Percentiles rank a stretch among this genome's conserved stretches.
These are phyloP conservation scores for Fraxinus angustifolia DNA, from an alignment of 305 asterid species.

Conservation along the genomic window DNA sequence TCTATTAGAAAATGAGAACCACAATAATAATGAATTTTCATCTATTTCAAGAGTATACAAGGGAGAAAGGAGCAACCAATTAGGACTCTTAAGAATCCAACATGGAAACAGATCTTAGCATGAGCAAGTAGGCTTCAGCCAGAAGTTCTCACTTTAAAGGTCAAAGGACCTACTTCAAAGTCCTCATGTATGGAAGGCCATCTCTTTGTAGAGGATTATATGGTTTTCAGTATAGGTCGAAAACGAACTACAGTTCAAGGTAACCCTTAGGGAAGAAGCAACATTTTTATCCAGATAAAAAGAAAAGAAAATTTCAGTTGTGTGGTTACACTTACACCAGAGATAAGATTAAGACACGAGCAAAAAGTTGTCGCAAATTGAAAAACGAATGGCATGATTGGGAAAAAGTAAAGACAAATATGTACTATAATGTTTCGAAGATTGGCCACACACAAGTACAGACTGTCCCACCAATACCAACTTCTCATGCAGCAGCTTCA, in stretches of 20 bases:
- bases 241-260: background rate
- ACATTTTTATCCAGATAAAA: background rate
- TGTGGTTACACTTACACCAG: background rate
- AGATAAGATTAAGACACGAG: background rate
- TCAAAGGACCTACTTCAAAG: background rate
- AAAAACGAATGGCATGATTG: background rate
- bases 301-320: background rate
- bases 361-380: background rate
- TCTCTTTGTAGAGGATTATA: background rate
- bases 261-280: background rate
- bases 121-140: conserved; percentile 3
- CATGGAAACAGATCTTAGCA: background rate
- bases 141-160: background rate
- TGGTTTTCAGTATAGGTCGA: background rate
- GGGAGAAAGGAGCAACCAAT: background rate
- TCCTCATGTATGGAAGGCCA: background rate
- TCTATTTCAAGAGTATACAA: background rate
- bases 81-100: conserved; percentile 12
- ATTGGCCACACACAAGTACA: conserved; percentile 12
- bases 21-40: conserved; percentile 1
- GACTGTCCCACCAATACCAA: conserved; percentile 5
- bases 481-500: background rate
- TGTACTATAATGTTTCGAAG: background rate
- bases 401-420: background rate
- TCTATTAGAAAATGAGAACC: conserved; percentile 8